These are phyloP conservation scores for Collybiopsis confluens DNA, from an alignment of 768 basidiomycete species.

Conservation along the genomic window DNA sequence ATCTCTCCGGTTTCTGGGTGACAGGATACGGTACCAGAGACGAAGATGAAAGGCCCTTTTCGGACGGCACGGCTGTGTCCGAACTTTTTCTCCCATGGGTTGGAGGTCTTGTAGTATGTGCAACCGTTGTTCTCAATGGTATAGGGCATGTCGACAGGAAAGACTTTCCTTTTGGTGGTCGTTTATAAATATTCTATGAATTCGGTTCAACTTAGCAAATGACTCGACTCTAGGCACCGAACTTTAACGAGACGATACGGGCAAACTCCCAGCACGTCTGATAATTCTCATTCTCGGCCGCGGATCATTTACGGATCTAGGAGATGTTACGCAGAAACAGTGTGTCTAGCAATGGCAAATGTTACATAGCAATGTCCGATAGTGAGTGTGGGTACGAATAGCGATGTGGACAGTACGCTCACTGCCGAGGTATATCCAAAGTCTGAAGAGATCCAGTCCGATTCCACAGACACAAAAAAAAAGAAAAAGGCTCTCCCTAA, in stretches of 20 bases:
- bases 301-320: too few relatives aligned
- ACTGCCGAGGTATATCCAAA: neutral
- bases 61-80: constrained; percentile 51
- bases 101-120: constrained; percentile 27
- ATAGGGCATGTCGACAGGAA: neutral
- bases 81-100: constrained; percentile 47
- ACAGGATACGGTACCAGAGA: constrained; percentile 50
- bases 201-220: neutral
- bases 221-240: too few relatives aligned
- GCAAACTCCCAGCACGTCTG: too few relatives aligned
- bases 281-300: too few relatives aligned
- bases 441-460: constrained; percentile 5
- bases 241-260: too few relatives aligned
- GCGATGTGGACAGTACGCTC: neutral
- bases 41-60: constrained; percentile 47
- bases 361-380: neutral
- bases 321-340: neutral
- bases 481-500: neutral
- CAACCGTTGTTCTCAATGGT: neutral
- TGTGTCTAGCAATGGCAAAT: constrained; percentile 2
- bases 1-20: constrained; percentile 34
- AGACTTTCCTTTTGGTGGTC: neutral
- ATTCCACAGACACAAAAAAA: neutral
- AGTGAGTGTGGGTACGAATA: neutral
- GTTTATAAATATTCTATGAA: too few relatives aligned